Percentiles rank a stretch among this genome's conserved stretches.
phyloP scores from a whole-genome alignment of 2,329 filamentous ascomycete species.

The Venturia asperata region DNA sequence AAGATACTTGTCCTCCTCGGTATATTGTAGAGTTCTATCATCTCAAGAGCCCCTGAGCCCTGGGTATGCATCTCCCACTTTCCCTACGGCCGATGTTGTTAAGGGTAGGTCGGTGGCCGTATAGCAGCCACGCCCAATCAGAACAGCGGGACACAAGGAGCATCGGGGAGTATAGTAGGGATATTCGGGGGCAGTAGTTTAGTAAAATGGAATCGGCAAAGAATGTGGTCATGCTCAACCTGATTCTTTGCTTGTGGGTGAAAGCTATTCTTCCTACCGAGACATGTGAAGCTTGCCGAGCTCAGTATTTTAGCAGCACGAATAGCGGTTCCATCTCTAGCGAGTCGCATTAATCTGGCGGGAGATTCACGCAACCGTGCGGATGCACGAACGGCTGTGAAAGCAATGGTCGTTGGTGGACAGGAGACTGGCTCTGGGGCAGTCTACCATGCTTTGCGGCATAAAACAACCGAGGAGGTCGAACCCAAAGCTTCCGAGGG shows the following conservation, averaged over 20 bases:
- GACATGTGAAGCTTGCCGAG: neutral
- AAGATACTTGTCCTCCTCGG: neutral
- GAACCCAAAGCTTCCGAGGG: too few relatives aligned
- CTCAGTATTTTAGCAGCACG: neutral
- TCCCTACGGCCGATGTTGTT: neutral
- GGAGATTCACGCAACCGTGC: neutral
- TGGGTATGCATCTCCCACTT: neutral
- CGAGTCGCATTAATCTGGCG: neutral
- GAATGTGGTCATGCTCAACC: neutral
- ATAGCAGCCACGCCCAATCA: neutral
- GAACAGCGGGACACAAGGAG: neutral
- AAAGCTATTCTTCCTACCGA: neutral
- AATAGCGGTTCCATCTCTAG: neutral
- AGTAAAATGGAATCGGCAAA: neutral
- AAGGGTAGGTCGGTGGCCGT: neutral
- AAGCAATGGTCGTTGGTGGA: neutral
- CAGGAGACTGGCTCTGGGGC: neutral
- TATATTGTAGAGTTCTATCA: neutral
- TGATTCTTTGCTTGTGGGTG: conserved; percentile 5
- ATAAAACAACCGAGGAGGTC: neutral
- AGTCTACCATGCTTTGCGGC: neutral
- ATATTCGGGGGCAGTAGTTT: neutral
- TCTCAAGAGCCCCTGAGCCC: neutral
- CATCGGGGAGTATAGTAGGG: neutral
- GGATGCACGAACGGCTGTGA: neutral